Base-by-base conservation (phyloP, 1,284 basidiomycete species). In the Ceratobasidium sp. region DNA sequence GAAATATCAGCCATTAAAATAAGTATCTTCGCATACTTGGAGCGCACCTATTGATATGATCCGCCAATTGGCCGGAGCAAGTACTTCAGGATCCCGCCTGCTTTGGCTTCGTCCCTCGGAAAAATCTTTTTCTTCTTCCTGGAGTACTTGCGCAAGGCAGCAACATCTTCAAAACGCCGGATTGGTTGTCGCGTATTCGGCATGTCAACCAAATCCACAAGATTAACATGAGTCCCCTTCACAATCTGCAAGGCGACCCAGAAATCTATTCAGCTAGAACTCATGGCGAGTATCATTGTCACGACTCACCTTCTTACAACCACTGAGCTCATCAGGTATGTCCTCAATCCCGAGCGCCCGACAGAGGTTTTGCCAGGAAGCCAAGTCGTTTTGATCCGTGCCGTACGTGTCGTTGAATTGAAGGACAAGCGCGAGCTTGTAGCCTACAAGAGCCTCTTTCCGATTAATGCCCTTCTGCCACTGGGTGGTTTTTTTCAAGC, bases 311-410 rank as follows among this genome's bases (percentile, higher is more conserved):
- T 75, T 39, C 23, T 55, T 49, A n/a, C 72, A 75, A 7, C 0
- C 46, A 7, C 44, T 51, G 1, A 75, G 26, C 0, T 20, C n/a
- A 1, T 64, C 60, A 10, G 72, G 72, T n/a, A 55, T n/a, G 1
- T 63, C 39, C 18, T 66, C 28, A 9, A 75, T 23, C 6, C 60
- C 39, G n/a, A 75, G 12, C 3, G 60, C 72, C 10, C 46, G 23
- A 49, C 72, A 75, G 9, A 75, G 61, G 26, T 51, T 75, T 26
- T 75, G 72, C 72, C 72, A 75, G 12, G 72, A 42, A 18, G 28
- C 26, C 0, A 75, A 13, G 20, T 66, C 61, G 33, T 75, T 75
- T 44, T 75, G 58, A n/a, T 75, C 61, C 13, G 72, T 75, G 2
- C 72, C 72, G 39, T 64, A 75, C 20, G 60, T 49, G 3, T 10